Base-by-base conservation (phyloP, 1,284 basidiomycete species). In the Tilletiaria anomala region DNA sequence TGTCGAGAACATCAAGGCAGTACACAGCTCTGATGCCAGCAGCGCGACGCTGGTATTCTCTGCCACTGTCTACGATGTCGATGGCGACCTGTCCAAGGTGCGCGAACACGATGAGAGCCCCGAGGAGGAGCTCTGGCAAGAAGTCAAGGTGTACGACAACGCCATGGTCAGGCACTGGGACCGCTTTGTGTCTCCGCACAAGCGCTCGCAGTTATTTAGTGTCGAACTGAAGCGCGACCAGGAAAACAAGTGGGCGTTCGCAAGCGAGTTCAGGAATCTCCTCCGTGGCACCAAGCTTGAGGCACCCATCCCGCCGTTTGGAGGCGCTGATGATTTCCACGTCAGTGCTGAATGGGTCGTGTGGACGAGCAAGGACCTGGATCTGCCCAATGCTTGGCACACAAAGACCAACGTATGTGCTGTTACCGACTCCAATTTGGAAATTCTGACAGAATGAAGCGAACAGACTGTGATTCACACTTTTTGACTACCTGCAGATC, bases 111-210 rank as follows among this genome's bases (percentile, higher is more conserved):
- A 50, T 22, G 17, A 29, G 11, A 32, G 36, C n/a, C 42, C 40
- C 14, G 29, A 34, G 16, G 42, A 42, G 15, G 20, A 40, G 37
- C 42, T 43, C 18, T 54, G 54, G 53, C 32, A 37, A 11, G 38
- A 39, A 3, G 48, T 42, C 15, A 8, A 32, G 32, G 37, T 42
- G 6, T 57, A 45, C 36, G 54, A 57, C n/a, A 21, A n/a, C 4
- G 16, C 32, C 19, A 33, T 48, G 5, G 45, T 53, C 6, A 46
- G 56, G 4, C 56, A 58, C 42, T 56, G 56, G 56, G 54, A 58
- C 34, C 34, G n/a, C 14, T 56, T 51, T 52, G 12, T 48, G 16
- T 32, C 51, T 22, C 47, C 49, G 14, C 35, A 35, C 16, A 49
- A 48, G 31, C 39, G 50, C 26, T 42, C 29, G 14, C 54, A 56